Evolutionary conservation across 345 rosid species (phyloP).

Genomic region (Populus euphratica): DNA sequence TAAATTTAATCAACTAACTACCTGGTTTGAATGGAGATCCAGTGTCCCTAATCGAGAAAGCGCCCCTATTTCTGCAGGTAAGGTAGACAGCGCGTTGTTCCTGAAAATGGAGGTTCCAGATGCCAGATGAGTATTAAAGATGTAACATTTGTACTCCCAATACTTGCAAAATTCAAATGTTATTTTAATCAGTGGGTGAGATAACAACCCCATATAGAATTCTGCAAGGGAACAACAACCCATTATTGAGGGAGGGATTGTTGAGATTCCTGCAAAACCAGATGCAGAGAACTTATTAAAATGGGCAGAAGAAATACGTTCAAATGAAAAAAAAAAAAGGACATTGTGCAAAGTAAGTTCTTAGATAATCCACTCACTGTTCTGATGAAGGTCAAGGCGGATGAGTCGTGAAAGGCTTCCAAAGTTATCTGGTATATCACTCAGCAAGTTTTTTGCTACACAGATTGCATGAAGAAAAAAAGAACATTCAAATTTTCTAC

Average conservation of each 20-base stretch:
- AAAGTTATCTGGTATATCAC: constrained; percentile 61
- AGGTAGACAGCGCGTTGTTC: constrained; percentile 57
- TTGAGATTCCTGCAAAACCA: constrained; percentile 50
- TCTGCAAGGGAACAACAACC: constrained; percentile 79
- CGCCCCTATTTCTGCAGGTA: constrained; percentile 67
- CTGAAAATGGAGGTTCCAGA: constrained; percentile 40
- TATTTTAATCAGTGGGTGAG: constrained; percentile 19
- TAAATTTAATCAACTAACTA: constrained; percentile 20
- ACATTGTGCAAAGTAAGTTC: not conserved
- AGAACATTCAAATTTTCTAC: constrained; percentile 2
- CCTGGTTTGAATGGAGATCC: constrained; percentile 91
- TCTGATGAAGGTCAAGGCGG: constrained; percentile 89
- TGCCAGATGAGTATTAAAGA: constrained; percentile 20
- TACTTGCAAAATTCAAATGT: constrained; percentile 2
- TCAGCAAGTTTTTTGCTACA: constrained; percentile 77
- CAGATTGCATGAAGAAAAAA: not conserved
- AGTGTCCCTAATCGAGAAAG: constrained; percentile 71
- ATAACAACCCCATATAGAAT: constrained; percentile 77
- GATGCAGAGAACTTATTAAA: constrained; percentile 10
- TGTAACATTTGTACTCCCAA: constrained; percentile 15
- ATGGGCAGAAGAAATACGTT: not conserved
- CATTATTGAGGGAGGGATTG: constrained; percentile 65
- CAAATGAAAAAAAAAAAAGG: not conserved
- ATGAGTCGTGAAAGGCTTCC: constrained; percentile 77
- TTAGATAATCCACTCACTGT: constrained; percentile 53